These are phyloP conservation scores for Tetracladium maxilliforme DNA, from an alignment of 2,329 filamentous ascomycete species.

Conservation along the genomic window DNA sequence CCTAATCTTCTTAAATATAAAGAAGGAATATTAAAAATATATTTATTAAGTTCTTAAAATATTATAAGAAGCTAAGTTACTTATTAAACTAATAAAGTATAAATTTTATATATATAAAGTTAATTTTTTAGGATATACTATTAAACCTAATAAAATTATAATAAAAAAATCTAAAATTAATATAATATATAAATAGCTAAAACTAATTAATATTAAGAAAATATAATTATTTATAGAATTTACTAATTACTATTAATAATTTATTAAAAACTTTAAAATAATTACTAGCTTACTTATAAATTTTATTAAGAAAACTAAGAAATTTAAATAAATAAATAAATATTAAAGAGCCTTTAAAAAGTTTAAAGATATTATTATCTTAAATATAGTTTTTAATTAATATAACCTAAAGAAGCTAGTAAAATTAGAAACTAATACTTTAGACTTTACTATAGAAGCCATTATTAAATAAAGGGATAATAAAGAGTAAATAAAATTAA, in stretches of 20 bases:
- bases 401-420: too few relatives aligned
- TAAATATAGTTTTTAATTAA: too few relatives aligned
- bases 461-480: too few relatives aligned
- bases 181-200: constrained; percentile 7
- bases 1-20: constrained; percentile 11
- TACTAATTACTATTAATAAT: constrained; percentile 16
- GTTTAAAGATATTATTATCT: too few relatives aligned
- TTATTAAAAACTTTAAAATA: constrained; percentile 12
- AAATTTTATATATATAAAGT: constrained; percentile 6
- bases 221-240: constrained; percentile 15
- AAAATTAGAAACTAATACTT: too few relatives aligned
- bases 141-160: constrained; percentile 4
- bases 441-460: too few relatives aligned
- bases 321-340: too few relatives aligned
- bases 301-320: constrained; percentile 6
- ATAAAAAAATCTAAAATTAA: constrained; percentile 7
- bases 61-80: too few relatives aligned
- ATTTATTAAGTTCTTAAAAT: too few relatives aligned
- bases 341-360: too few relatives aligned
- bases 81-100: too few relatives aligned
- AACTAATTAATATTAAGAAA: constrained; percentile 5
- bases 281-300: constrained; percentile 9
- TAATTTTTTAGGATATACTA: constrained; percentile 6
- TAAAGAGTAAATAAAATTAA: too few relatives aligned
- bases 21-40: constrained; percentile 6